Evolutionary conservation across 2,329 filamentous ascomycete species (phyloP).

Genomic region (Fusarium burgessii): DNA sequence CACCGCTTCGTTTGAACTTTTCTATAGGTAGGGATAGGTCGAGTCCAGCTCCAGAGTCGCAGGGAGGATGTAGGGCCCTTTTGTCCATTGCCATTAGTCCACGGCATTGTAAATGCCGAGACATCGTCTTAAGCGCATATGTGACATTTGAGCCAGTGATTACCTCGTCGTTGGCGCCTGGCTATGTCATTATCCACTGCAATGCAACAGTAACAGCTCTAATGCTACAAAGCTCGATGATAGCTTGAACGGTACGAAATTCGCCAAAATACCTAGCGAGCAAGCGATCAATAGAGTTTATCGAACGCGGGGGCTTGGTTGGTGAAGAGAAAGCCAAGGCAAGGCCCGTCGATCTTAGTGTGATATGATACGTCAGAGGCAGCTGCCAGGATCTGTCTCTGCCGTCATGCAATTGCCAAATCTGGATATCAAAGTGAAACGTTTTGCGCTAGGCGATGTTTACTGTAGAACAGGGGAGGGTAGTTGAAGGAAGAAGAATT

Average conservation of each 20-base stretch:
- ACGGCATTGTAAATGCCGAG: slow-evolving; percentile 17
- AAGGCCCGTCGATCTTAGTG: slow-evolving; percentile 21
- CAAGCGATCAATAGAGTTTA: slow-evolving; percentile 21
- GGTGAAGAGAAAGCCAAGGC: slow-evolving; percentile 7
- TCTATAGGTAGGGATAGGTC: background rate
- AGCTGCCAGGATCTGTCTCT: background rate
- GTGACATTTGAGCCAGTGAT: background rate
- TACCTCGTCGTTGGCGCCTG: background rate
- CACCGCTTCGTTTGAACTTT: slow-evolving; percentile 9
- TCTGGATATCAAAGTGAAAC: background rate
- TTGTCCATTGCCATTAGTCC: background rate
- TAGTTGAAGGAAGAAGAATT: background rate
- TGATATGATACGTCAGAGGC: slow-evolving; percentile 33
- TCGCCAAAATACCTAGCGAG: background rate
- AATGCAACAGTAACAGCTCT: slow-evolving; percentile 1
- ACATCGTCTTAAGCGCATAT: slow-evolving; percentile 2
- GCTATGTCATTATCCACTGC: slow-evolving; percentile 20
- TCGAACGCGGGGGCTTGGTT: background rate
- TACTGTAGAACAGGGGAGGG: background rate
- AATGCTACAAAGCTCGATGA: background rate
- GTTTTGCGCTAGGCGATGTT: background rate
- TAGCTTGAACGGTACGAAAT: background rate
- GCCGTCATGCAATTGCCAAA: slow-evolving; percentile 12
- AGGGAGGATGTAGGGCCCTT: background rate
- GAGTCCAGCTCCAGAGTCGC: background rate